Percentiles rank a stretch among this genome's conserved stretches.
These are phyloP conservation scores for Penicillium polonicum DNA, from an alignment of 2,329 filamentous ascomycete genomes.

Conservation along the genomic window DNA sequence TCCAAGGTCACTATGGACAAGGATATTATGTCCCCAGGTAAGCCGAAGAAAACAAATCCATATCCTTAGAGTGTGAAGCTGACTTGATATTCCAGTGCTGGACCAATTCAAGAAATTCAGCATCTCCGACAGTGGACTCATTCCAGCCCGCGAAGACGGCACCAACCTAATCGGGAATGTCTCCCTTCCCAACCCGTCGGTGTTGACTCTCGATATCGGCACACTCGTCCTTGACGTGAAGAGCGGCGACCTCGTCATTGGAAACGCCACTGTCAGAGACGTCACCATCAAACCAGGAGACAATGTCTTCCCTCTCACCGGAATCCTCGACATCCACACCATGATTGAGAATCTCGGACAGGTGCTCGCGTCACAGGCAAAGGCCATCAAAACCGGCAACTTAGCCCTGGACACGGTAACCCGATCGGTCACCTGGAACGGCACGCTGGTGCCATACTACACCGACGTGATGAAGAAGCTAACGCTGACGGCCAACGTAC, in stretches of 20 bases:
- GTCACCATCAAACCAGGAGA: constrained; percentile 55
- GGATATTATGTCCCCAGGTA: constrained; percentile 36
- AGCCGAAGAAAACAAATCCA: constrained; percentile 2
- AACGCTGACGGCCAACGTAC: constrained; percentile 30
- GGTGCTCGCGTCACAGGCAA: constrained; percentile 28
- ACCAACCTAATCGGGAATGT: constrained; percentile 56
- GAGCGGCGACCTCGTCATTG: constrained; percentile 49
- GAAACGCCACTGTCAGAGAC: constrained; percentile 50
- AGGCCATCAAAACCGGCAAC: constrained; percentile 28
- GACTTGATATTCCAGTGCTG: constrained; percentile 43
- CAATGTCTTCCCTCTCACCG: constrained; percentile 51
- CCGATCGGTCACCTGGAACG: constrained; percentile 31
- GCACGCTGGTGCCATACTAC: constrained; percentile 36
- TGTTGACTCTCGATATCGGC: constrained; percentile 56
- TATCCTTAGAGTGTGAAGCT: neutral
- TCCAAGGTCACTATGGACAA: constrained; percentile 38
- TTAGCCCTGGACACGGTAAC: constrained; percentile 30
- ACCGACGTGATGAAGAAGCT: constrained; percentile 34
- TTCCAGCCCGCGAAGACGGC: constrained; percentile 43
- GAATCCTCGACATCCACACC: constrained; percentile 47
- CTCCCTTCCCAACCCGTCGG: constrained; percentile 58
- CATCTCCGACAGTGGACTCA: constrained; percentile 47
- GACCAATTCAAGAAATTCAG: constrained; percentile 53
- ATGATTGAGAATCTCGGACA: constrained; percentile 30
- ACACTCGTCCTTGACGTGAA: constrained; percentile 55